phyloP scores from a whole-genome alignment of 2,329 filamentous ascomycete species.

The Colletotrichum spaethianum region DNA sequence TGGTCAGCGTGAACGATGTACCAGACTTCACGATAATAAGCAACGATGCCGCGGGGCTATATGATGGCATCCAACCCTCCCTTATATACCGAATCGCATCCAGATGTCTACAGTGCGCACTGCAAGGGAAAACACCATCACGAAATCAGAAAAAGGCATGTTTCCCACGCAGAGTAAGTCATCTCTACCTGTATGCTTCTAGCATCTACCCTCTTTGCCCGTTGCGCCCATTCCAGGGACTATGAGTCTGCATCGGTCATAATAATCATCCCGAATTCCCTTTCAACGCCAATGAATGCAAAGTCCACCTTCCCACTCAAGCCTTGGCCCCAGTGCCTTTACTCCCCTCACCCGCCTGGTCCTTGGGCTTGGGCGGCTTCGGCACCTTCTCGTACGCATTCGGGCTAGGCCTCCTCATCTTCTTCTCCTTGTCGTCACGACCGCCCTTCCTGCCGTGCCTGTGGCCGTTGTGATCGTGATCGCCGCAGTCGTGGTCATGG shows the following conservation, averaged over 20 bases:
- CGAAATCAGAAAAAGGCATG: neutral
- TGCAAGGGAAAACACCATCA: neutral
- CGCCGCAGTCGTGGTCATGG: conserved; percentile 56
- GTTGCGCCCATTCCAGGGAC: conserved; percentile 7
- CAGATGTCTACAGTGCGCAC: neutral
- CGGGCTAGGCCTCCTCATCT: conserved; percentile 72
- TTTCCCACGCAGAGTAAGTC: neutral
- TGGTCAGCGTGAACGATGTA: neutral
- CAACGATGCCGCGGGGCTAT: neutral
- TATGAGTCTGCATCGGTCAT: neutral
- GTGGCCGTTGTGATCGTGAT: conserved; percentile 51
- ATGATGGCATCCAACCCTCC: no score
- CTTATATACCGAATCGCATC: neutral
- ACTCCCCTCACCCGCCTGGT: conserved; percentile 42
- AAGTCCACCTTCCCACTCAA: conserved; percentile 1
- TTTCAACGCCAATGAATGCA: conserved; percentile 35
- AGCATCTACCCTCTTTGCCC: neutral
- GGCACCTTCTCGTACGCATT: conserved; percentile 86
- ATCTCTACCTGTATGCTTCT: neutral
- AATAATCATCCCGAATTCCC: neutral
- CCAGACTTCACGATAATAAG: neutral
- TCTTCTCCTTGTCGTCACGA: conserved; percentile 54
- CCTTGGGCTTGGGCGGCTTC: conserved; percentile 58
- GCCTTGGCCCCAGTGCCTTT: conserved; percentile 36
- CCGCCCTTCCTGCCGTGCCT: conserved; percentile 46